Conservation (phyloP, 2,329 filamentous ascomycete genomes). For the Penicillium sp. region DNA sequence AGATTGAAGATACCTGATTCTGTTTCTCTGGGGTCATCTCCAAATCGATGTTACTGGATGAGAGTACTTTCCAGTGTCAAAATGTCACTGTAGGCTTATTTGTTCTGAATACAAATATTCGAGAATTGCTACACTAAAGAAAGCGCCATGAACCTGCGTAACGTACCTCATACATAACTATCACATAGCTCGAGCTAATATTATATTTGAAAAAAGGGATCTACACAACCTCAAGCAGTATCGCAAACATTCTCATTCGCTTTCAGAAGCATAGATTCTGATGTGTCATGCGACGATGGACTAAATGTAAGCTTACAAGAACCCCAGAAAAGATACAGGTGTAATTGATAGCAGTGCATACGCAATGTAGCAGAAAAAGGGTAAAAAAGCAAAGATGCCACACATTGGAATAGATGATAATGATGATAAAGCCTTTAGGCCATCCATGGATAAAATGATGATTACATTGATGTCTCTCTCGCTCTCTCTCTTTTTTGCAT, state of each 20-base stretch:
- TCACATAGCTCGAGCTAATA: neutral
- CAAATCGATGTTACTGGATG: neutral
- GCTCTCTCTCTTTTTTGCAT: slow-evolving; percentile 2
- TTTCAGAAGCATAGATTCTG: neutral
- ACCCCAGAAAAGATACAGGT: neutral
- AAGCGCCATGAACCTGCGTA: neutral
- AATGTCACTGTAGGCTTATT: neutral
- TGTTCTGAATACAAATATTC: neutral
- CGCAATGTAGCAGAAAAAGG: neutral
- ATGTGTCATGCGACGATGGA: neutral
- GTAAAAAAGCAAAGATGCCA: neutral
- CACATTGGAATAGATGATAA: neutral
- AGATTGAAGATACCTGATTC: neutral
- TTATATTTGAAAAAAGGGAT: too few species aligned
- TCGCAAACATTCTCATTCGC: neutral
- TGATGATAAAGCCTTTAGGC: neutral
- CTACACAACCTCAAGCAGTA: neutral
- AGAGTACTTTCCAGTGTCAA: neutral
- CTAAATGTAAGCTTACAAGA: neutral
- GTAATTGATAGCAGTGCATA: neutral
- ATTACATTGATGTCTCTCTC: slow-evolving; percentile 8
- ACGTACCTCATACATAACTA: neutral
- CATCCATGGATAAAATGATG: neutral
- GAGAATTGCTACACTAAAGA: neutral
- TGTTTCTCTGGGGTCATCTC: neutral